Base-by-base conservation (phyloP, 805 yeast genomes). In the Wickerhamomyces bisporus region DNA sequence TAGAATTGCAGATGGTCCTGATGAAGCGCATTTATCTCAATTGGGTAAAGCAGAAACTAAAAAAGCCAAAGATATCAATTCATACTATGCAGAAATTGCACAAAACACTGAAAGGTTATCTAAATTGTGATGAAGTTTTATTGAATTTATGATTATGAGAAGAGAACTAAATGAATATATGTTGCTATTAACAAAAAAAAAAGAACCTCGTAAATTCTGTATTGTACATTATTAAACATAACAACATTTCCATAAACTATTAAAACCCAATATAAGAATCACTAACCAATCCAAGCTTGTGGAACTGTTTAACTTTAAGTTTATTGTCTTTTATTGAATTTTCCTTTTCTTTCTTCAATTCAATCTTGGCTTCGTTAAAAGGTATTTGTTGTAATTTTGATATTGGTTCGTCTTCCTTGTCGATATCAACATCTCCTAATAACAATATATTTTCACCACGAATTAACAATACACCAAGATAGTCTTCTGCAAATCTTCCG, bases 381-480 rank as follows among this genome's bases (percentile, higher is more conserved):
- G 75, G 76, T 17, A 86, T 68, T 55, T 74, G 77, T 44, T 71
- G 66, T 60, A 79, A 68, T 12, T 64, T 61, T 29, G 68, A 69
- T 49, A 85, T 61, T 36, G 84, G 84, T 44, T 66, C 75, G 54
- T 85, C 95, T 61, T 88, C 96, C 45, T 67, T 74, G 55, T 86
- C 95, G 44, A 87, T 83, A 60, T 89, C 96, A 44, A 91, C 75
- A 59, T 91, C 97, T 16, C 98, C 98, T 58, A 93, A 60, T 79
- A 89, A 76, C 9, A 89, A 93, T 8, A 93, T 93, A 53, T 91
- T 91, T 61, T 93, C 98, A 44, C 98, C 98, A 63, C 98, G 82
- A 29, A 93, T 81, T 65, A 93, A 75, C 57, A 80, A 81, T 35
- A 86, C 85, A 9, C 96, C 96, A 37, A 83, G 73, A 35, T 70